Base-by-base conservation (phyloP, 176 grass and related monocot genomes). In the Luzula sylvatica region DNA sequence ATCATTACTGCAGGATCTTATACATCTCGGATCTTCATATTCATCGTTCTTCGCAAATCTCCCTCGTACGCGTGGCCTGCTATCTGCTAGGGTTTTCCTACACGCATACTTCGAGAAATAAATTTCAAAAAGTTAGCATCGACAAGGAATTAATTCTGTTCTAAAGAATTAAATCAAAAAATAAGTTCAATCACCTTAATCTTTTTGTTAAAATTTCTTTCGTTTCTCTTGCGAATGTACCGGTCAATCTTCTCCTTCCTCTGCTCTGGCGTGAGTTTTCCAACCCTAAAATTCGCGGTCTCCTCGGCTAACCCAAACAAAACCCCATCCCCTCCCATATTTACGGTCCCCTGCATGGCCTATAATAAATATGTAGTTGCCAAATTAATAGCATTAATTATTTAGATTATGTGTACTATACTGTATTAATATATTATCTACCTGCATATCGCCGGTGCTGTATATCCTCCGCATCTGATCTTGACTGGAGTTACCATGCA, bases 51-150 rank as follows among this genome's bases (percentile, higher is more conserved):
- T 98, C 3, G 92, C 92, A 42, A 98, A 98, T 67, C 93, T 78
- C 66, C 93, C 93, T 0, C 82, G 81, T 28, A 98, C 81, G 40
- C 93, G 82, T 8, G 92, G 93, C 20, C 93, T 73, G 61, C 81
- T 98, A 53, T 98, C 93, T 21, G 93, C 93, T 65, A 98, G 80
- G 38, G 93, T 92, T 83, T 98, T 98, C 57, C 93, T 83, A 61
- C 93, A 98, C 51, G 86, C 93, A 16, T 98, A 98, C 93, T 98
- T 82, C 59, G 82, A 35, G n/a, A 35, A 35, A 35, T 35, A 35
- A 35, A 35, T 35, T 35, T 35, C 30, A 2, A 35, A 35, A 35
- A 9, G 30, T 35, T 35, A 35, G 30, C 9, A 35, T 35, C 30
- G 5, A n/a, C n/a, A n/a, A n/a, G n/a, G n/a, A n/a, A n/a, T n/a